Percentiles rank a stretch among this genome's conserved stretches.
Evolutionary conservation across 805 yeast genomes (phyloP).

Genomic region (Metschnikowia reukaufii): DNA sequence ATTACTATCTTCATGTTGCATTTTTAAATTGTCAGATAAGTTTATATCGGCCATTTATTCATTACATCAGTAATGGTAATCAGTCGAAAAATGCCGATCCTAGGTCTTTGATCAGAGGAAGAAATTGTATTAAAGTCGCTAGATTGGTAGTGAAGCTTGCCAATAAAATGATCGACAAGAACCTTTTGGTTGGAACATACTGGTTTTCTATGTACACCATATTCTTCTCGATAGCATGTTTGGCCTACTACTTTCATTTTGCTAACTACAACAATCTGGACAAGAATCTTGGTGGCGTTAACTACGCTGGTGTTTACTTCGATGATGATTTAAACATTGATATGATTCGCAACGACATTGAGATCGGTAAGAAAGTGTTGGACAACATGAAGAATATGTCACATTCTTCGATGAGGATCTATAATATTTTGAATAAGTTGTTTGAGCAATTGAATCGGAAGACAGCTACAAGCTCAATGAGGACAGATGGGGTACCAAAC

Average conservation of each 20-base stretch:
- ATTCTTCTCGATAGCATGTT: constrained; percentile 83
- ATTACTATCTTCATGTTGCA: constrained; percentile 68
- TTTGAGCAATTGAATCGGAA: constrained; percentile 75
- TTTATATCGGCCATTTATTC: constrained; percentile 85
- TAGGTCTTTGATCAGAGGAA: constrained; percentile 68
- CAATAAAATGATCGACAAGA: constrained; percentile 71
- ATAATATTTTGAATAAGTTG: constrained; percentile 72
- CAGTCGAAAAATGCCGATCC: constrained; percentile 44
- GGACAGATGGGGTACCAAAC: constrained; percentile 12
- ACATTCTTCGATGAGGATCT: constrained; percentile 77
- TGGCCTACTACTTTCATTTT: constrained; percentile 74
- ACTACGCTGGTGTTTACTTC: constrained; percentile 45
- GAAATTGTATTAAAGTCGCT: constrained; percentile 82
- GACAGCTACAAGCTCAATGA: constrained; percentile 51
- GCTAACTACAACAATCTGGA: constrained; percentile 34
- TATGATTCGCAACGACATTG: constrained; percentile 70
- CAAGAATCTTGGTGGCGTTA: constrained; percentile 29
- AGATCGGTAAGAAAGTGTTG: constrained; percentile 73
- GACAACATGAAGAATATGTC: constrained; percentile 70
- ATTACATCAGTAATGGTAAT: constrained; percentile 64
- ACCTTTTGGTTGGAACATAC: constrained; percentile 77
- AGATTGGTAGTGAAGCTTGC: constrained; percentile 79
- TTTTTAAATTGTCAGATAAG: constrained; percentile 77
- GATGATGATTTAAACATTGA: constrained; percentile 49
- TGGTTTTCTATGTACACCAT: constrained; percentile 92